Base-by-base conservation (phyloP, 768 basidiomycete species). In the Epithele typhae region DNA sequence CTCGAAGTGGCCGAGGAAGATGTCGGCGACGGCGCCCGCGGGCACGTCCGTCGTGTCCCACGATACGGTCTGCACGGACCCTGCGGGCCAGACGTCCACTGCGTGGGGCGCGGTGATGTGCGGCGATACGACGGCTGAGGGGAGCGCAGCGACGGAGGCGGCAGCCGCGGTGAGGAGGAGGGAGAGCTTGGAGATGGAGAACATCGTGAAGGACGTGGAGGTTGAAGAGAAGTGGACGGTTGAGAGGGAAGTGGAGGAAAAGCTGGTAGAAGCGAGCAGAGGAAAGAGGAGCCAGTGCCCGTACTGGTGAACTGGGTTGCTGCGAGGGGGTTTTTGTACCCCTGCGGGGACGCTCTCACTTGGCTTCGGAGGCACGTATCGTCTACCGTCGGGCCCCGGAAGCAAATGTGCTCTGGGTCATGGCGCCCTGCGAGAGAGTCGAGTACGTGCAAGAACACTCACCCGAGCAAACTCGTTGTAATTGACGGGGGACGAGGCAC, bases 21-120 rank as follows among this genome's bases (percentile, higher is more conserved):
- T 53, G 32, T 59, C 22, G 9, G 80, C 68, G 2, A 63, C 70
- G 4, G 63, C 61, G 46, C 65, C 59, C 30, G 67, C 59, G 3
- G 78, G 78, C 25, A 83, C 56, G 25, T 62, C 48, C 18, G 60
- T 51, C 10, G 60, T 55, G 49, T 68, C 58, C 80, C 80, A 82
- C 30, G 57, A 59, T 49, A 82, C 74, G 23, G 57, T 54, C 51
- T 74, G 68, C 1, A 18, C 37, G 7, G 56, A 53, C 19, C 71
- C 69, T 25, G 58, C 48, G 4, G 34, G 18, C 79, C 79, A 81
- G 11, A 64, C 30, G 6, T 56, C 49, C 9, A 48, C 48, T 4
- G 40, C 36, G n/a, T 42, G 47, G 30, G 77, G 79, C 8, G 46
- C 48, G 22, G 63, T 73, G 55, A 79, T 72, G 1, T 45, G 48